These are phyloP conservation scores for Volvariella volvacea DNA, from an alignment of 1,284 basidiomycete species.

Conservation along the genomic window DNA sequence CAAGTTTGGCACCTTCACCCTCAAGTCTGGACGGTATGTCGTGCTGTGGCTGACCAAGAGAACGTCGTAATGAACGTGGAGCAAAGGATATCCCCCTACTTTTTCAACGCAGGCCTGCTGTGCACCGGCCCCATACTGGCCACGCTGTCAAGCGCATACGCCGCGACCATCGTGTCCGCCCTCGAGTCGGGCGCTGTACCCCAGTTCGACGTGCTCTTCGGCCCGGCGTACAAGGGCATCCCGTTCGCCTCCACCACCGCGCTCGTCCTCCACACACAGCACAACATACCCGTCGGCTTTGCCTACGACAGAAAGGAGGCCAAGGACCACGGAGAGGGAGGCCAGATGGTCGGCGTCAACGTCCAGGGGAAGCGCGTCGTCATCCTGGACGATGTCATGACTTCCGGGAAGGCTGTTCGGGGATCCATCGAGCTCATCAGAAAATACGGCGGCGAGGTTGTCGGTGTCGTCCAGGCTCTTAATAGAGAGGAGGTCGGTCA, in stretches of 20 bases:
- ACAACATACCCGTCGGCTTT: constrained; percentile 70
- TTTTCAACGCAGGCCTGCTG: constrained; percentile 92
- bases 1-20: constrained; percentile 85
- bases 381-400: constrained; percentile 96
- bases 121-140: constrained; percentile 81
- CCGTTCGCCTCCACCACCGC: constrained; percentile 88
- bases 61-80: constrained; percentile 1
- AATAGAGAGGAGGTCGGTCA: constrained; percentile 88
- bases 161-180: constrained; percentile 59
- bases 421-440: constrained; percentile 72
- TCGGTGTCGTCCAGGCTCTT: constrained; percentile 87
- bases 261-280: constrained; percentile 65
- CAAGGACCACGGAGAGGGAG: constrained; percentile 98
- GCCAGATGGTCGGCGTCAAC: constrained; percentile 81
- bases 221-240: constrained; percentile 98
- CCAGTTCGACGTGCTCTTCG: constrained; percentile 88
- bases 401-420: constrained; percentile 88
- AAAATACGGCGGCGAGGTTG: constrained; percentile 67
- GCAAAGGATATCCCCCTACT: constrained; percentile 83
- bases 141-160: constrained; percentile 83
- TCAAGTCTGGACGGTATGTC: constrained; percentile 90
- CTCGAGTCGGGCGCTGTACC: constrained; percentile 45
- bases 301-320: constrained; percentile 95
- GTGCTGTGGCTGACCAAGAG: constrained; percentile 1
- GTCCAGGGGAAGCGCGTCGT: constrained; percentile 79